Conservation (phyloP, 2,329 filamentous ascomycete genomes). For the Alternaria sp. region DNA sequence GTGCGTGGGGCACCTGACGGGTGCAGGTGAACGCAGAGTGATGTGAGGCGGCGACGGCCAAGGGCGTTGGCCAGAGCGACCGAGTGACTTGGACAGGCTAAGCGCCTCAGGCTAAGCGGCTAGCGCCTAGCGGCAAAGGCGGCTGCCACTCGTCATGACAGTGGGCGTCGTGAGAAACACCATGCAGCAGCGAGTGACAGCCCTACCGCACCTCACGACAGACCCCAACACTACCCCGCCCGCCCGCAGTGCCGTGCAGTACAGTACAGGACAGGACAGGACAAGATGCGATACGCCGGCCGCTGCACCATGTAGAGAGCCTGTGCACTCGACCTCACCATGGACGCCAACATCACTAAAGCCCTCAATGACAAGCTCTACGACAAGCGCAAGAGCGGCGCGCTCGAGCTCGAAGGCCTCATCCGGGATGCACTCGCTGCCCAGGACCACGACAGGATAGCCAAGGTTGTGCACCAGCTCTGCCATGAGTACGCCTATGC, state of each 20-base stretch:
- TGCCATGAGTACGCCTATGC: slow-evolving; percentile 98
- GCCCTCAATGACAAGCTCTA: slow-evolving; percentile 98
- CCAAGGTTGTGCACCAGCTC: slow-evolving; percentile 90
- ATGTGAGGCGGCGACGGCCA: slow-evolving; percentile 18
- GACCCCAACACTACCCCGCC: neutral
- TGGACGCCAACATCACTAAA: slow-evolving; percentile 91
- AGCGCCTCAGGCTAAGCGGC: no score
- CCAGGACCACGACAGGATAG: slow-evolving; percentile 81
- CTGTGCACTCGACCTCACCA: slow-evolving; percentile 52
- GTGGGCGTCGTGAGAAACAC: slow-evolving; percentile 15
- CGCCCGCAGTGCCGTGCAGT: neutral
- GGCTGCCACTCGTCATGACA: slow-evolving; percentile 22
- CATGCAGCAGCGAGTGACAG: slow-evolving; percentile 16
- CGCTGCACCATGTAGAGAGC: slow-evolving; percentile 41
- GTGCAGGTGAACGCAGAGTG: slow-evolving; percentile 28
- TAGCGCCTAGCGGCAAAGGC: slow-evolving; percentile 10
- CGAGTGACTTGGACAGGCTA: slow-evolving; percentile 12
- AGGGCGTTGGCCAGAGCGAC: slow-evolving; percentile 22
- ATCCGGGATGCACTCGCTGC: slow-evolving; percentile 83
- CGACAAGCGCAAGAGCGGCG: slow-evolving; percentile 95
- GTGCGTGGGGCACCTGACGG: slow-evolving; percentile 32
- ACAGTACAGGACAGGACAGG: neutral
- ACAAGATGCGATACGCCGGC: slow-evolving; percentile 16
- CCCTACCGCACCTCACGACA: slow-evolving; percentile 6
- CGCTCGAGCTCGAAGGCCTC: slow-evolving; percentile 89